Base-by-base conservation (phyloP, 2,329 filamentous ascomycete genomes). In the Diaporthe nobilis region DNA sequence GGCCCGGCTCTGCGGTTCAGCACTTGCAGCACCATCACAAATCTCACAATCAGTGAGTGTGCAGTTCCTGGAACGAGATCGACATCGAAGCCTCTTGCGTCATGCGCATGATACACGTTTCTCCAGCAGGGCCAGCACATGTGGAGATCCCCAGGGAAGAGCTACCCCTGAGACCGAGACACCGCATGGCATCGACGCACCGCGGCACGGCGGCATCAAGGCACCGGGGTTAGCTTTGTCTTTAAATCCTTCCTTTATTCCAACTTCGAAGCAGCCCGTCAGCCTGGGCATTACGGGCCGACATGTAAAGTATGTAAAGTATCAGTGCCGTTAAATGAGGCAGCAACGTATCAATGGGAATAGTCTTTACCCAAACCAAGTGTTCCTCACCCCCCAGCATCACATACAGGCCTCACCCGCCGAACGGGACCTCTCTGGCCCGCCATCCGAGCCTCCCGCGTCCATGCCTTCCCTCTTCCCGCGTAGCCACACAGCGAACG, bases 31-130 rank as follows among this genome's bases (percentile, higher is more conserved):
- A 28, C 5, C 13, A 47, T 5, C 55, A 57, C 25, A 55, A 7
- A 28, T 55, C 28, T 17, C n/a, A 55, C 51, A 31, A 28, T 12
- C 8, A 31, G 28, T 13, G 6, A 31, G 13, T 57, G 13, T 57
- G 53, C 53, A 58, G 55, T 5, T 44, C n/a, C 20, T 20, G 58
- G 58, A 44, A 28, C 60, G 60, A 47, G 60, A 65, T 47, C 60
- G 60, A 31, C 60, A 28, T 47, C 2, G 44, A 51, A 20, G 63
- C 63, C 63, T 53, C 63, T 68, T 68, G 63, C 63, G 63, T 68
- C 63, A 68, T 68, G 63, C 63, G 44, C 63, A 68, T 68, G 63
- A 68, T 53, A 68, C 47, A 51, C 63, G 44, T 51, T 67, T 67
- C 63, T 67, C 44, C 44, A 65, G 61, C 61, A 65, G n/a, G 34